Evolutionary conservation across 163 green algal species (phyloP), one percentile per base, ranked within the genome.

Genomic region (Chlamydomonas reinhardtii): DNA sequence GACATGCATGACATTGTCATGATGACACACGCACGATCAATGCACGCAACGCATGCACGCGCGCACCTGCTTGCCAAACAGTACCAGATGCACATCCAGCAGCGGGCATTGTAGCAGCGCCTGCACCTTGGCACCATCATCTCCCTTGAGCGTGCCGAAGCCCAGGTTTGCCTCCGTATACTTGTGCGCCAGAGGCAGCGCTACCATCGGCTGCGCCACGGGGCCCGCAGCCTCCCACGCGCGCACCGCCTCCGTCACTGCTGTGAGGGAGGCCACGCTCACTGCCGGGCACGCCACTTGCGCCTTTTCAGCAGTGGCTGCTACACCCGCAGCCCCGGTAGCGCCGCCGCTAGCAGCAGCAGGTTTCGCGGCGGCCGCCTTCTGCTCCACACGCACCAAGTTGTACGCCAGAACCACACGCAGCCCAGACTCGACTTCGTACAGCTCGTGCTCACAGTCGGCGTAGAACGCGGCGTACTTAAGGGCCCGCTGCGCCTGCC

Each of bases 321-420:
- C 39, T 48, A 8, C 39, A 48, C 5, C 8, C 8, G 39, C 5
- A 8, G 39, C 39, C 5, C 5, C 22, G 61, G 9, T 2, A 3
- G 20, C 19, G 3, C 5, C 22, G 2, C 61, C 61, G 61, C 56
- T 29, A 12, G 56, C 29, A 25, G 19, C 61, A 12, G 22, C 61
- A 68, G 24, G 2, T 2, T 2, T 25, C 24, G 19, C 61, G 20
- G 24, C 9, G 61, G 61, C 19, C 61, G 24, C 9, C 61, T 2
- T 2, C 61, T n/a, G 71, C 9, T 71, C 71, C 20, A 24, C 32
- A 0, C 35, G 64, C 37, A 88, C 83, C 20, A 88, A 73, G 83
- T 88, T 83, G 83, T 73, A 77, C 62, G 68, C 35, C 61, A 88
- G 83, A 64, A 83, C 59, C n/a, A 83, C 29, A 20, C 73, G 83